Evolutionary conservation across 306 rosid genomes (phyloP), one percentile per base, ranked within the genome.

Genomic region (Prunus armeniaca): DNA sequence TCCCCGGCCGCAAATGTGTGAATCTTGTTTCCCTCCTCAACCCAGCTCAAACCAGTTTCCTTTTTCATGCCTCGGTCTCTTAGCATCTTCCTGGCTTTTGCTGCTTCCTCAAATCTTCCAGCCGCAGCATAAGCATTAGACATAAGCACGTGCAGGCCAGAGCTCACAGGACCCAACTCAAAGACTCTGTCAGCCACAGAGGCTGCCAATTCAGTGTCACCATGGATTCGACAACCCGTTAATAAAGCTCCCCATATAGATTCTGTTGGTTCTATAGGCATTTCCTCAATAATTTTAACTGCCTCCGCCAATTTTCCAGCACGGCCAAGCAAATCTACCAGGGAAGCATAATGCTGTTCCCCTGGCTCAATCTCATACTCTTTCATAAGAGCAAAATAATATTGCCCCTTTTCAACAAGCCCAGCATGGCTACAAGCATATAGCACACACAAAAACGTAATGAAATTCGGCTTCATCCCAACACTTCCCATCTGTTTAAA

Each of bases 341-440:
- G 14, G 30, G 96, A 83, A 25, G 96, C 88, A 64, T 89, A 95
- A 66, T 95, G 98, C 58, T 86, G 91, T 12, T 88, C 80, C 28
- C 84, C 90, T 0, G 95, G 96, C 81, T 92, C 91, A 82, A 95
- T 88, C 41, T 93, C 93, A 74, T 78, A 81, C 68, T 83, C 86
- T 69, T 80, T 89, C 97, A 92, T 95, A 54, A 74, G 67, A 45
- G 74, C 55, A 80, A 91, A 94, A 84, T 83, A 91, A 76, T 73
- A 46, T 4, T 63, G 78, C 11, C 95, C 96, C 75, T 41, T 86
- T 67, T 95, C 96, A 22, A 90, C 96, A 47, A 95, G 72, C 81
- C 98, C 98, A 0, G 89, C 88, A 77, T 95, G 97, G 73, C 97
- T 95, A 80, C 96, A 95, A 54, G 96, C 93, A 83, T 95, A 95